These are phyloP conservation scores for Candida rishiriensis DNA, from an alignment of 805 yeast species.

Conservation along the genomic window DNA sequence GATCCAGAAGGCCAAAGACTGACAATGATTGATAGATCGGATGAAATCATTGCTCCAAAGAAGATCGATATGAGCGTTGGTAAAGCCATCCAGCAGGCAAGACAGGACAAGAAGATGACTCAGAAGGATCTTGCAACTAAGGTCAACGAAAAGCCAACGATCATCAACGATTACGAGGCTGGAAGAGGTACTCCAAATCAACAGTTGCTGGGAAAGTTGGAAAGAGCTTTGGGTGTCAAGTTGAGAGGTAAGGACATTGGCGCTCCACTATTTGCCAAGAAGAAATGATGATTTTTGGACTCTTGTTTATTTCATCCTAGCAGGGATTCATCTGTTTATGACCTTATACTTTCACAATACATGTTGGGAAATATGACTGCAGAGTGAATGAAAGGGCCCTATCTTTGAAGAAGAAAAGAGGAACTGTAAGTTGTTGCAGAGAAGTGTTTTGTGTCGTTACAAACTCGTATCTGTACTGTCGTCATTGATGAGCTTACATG, in stretches of 20 bases:
- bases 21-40: slow-evolving; percentile 88
- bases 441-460: too few species aligned
- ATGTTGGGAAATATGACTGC: too few species aligned
- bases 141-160: slow-evolving; percentile 92
- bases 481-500: too few species aligned
- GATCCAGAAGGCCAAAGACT: slow-evolving; percentile 93
- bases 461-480: too few species aligned
- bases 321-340: too few species aligned
- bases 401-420: too few species aligned
- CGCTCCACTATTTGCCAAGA: slow-evolving; percentile 67
- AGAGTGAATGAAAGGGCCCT: too few species aligned
- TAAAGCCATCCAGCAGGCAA: slow-evolving; percentile 75
- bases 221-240: slow-evolving; percentile 90
- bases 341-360: too few species aligned
- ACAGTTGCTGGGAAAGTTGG: slow-evolving; percentile 87
- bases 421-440: too few species aligned
- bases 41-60: slow-evolving; percentile 89
- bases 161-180: slow-evolving; percentile 93
- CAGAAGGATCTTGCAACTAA: slow-evolving; percentile 97
- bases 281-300: slow-evolving; percentile 16
- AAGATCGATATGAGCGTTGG: slow-evolving; percentile 84
- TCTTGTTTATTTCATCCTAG: too few species aligned
- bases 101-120: slow-evolving; percentile 83
- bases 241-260: slow-evolving; percentile 96
- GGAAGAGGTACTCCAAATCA: slow-evolving; percentile 97